Percentiles rank a stretch among this genome's conserved stretches.
These are phyloP conservation scores for Trametes cubensis DNA, from an alignment of 768 basidiomycete genomes.

Conservation along the genomic window DNA sequence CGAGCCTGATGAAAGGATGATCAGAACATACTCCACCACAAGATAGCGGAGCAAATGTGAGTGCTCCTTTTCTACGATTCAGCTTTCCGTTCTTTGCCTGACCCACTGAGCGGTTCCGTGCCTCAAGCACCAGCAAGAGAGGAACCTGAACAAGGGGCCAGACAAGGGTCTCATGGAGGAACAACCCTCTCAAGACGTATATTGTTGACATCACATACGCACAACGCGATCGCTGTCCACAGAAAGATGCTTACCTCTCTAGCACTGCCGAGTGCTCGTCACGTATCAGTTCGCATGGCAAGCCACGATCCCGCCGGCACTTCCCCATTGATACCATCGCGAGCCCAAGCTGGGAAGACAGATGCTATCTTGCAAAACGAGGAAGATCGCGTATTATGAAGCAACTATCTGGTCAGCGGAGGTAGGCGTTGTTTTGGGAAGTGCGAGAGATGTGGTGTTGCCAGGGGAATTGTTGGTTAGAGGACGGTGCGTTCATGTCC, in stretches of 20 bases:
- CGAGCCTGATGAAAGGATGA: not conserved
- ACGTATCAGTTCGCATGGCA: not conserved
- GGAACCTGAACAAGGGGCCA: constrained; percentile 43
- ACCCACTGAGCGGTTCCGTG: constrained; percentile 46
- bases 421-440: not conserved
- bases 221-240: not conserved
- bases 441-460: not conserved
- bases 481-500: constrained; percentile 7
- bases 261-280: not conserved
- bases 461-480: constrained; percentile 8
- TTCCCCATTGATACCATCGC: no score
- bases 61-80: constrained; percentile 31
- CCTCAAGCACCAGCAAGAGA: constrained; percentile 21
- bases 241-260: constrained; percentile 7
- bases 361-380: not conserved
- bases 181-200: constrained; percentile 23
- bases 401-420: not conserved
- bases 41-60: not conserved
- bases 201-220: constrained; percentile 28
- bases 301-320: not conserved
- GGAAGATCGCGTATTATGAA: constrained; percentile 17
- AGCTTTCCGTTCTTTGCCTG: constrained; percentile 66
- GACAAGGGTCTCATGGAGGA: constrained; percentile 46
- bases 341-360: no score
- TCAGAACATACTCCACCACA: not conserved